phyloP scores from a whole-genome alignment of 2,329 filamentous ascomycete species.

The Bipolaris cookei region DNA sequence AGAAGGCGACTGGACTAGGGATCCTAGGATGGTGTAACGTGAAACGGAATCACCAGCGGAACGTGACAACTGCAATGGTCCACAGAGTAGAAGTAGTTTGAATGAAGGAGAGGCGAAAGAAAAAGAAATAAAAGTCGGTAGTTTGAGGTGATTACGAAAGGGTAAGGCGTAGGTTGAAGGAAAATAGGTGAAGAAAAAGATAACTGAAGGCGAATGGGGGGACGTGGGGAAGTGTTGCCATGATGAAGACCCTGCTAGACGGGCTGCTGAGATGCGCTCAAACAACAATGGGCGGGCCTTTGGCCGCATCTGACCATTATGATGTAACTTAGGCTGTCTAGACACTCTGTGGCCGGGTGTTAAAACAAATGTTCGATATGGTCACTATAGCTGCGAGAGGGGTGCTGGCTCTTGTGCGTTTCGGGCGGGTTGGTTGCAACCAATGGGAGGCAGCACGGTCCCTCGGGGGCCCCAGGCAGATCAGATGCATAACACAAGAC shows the following conservation, averaged over 20 bases:
- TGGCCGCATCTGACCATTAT: slow-evolving; percentile 4
- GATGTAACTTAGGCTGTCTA: slow-evolving; percentile 20
- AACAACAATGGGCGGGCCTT: slow-evolving; percentile 5
- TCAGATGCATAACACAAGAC: slow-evolving; percentile 22
- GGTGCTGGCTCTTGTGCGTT: slow-evolving; percentile 23
- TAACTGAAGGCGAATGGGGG: background rate
- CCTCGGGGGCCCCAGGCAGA: slow-evolving; percentile 19
- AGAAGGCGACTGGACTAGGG: slow-evolving; percentile 11
- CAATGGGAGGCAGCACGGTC: slow-evolving; percentile 19
- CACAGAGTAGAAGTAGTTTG: background rate
- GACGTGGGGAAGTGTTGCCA: slow-evolving; percentile 6
- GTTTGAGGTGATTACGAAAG: slow-evolving; percentile 21
- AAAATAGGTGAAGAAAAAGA: slow-evolving; percentile 1
- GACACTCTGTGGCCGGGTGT: slow-evolving; percentile 12
- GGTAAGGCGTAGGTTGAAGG: slow-evolving; percentile 26
- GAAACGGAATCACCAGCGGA: background rate
- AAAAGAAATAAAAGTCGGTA: slow-evolving; percentile 18
- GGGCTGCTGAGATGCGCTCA: background rate
- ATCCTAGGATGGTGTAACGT: slow-evolving; percentile 10
- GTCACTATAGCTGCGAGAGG: slow-evolving; percentile 3
- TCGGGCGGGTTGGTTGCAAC: slow-evolving; percentile 16
- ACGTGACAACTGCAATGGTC: background rate
- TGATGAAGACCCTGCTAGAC: slow-evolving; percentile 12
- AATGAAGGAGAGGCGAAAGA: slow-evolving; percentile 2
- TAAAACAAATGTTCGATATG: slow-evolving; percentile 16